These are phyloP conservation scores for Colletotrichum sp. DNA, from an alignment of 2,329 filamentous ascomycete genomes.

Conservation along the genomic window DNA sequence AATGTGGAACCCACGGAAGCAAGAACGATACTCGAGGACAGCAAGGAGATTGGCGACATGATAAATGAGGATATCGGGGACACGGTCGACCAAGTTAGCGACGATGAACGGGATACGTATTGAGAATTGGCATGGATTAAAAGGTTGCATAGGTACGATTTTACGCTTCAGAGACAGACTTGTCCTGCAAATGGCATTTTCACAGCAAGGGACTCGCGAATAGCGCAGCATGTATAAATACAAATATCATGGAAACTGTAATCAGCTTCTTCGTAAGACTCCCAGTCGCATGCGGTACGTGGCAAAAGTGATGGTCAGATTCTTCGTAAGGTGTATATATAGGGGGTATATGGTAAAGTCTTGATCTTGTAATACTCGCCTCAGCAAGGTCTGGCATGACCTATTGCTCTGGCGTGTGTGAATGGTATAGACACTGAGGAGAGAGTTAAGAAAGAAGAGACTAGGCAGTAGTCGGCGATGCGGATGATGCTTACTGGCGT, in stretches of 20 bases:
- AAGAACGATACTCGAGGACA: conserved; percentile 65
- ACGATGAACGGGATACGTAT: conserved; percentile 1
- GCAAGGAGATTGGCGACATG: conserved; percentile 69
- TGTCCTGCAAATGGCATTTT: not conserved
- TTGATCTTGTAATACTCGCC: not conserved
- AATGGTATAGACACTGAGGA: not conserved
- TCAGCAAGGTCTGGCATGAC: not conserved
- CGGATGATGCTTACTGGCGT: not conserved
- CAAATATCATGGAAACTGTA: not conserved
- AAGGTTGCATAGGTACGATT: not conserved
- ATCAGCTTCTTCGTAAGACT: not conserved
- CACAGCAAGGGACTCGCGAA: not conserved
- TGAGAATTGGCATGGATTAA: not conserved
- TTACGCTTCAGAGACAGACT: not conserved
- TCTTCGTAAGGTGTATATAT: not conserved
- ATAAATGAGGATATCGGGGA: conserved; percentile 66
- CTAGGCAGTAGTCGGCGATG: not conserved
- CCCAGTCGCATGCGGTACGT: not conserved
- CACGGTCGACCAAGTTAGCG: conserved; percentile 13
- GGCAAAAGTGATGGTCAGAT: not conserved
- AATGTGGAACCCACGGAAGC: conserved; percentile 45
- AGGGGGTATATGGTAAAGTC: not conserved
- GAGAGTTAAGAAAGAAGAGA: not conserved
- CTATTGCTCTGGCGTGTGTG: not conserved
- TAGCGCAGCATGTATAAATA: not conserved